Base-by-base conservation (phyloP, 164 flowering plant genomes). In the Warburgia ugandensis region DNA sequence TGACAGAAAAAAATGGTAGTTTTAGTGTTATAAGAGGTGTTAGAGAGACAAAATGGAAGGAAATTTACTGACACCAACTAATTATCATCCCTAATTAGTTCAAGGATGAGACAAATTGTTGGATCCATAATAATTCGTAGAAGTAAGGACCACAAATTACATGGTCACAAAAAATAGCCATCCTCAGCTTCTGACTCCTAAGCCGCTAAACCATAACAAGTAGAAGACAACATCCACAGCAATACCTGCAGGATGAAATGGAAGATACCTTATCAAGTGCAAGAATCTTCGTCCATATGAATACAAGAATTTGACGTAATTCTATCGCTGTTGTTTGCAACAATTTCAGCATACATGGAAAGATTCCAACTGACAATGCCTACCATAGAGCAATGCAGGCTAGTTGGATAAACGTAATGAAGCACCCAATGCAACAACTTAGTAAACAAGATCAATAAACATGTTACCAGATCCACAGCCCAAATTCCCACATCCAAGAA, bases 321-420 rank as follows among this genome's bases (percentile, higher is more conserved):
- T 92, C 99, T 14, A 81, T 75, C 26, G 95, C 88, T 19, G 85
- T 79, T 21, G 96, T 92, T 73, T 81, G 94, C 68, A 92, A 71
- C 54, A 92, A 79, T 70, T 88, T 92, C 36, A 92, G 68, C 29
- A 92, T 95, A 64, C 86, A 92, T 1, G 99, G 99, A 67, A 92
- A 92, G 64, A 92, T 92, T 48, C 99, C 99, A 61, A 92, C 99
- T 20, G 96, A 92, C 53, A 92, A 73, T 10, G 99, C 99, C 99
- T 92, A 59, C 32, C 64, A 54, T 45, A 55, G 13, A 44, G 45
- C 2, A 29, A 30, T 3, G 31, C 13, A n/a, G 13, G 37, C 3
- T 19, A 30, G 5, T 5, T 43, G 9, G 5, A 29, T 8, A 6
- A 48, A 26, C 6, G 29, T 5, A 45, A 13, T 45, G 31, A 11